phyloP scores from a whole-genome alignment of 352 stramenopile genomes.

The Bremia lactucae region DNA sequence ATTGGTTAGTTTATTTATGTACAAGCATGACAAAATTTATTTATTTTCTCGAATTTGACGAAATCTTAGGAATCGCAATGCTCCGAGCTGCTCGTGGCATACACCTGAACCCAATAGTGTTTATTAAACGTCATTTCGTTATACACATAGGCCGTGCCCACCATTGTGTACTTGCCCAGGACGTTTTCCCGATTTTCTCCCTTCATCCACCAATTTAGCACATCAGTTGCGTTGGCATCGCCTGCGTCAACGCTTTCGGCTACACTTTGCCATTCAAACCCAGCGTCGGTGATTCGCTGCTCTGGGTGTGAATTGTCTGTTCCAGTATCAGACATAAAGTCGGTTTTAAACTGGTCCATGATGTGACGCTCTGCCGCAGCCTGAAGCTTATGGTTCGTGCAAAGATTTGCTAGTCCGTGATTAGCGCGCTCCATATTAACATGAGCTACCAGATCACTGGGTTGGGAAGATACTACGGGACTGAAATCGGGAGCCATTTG shows the following conservation, averaged over 20 bases:
- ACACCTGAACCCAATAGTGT: conserved; percentile 49
- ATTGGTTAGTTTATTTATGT: no score
- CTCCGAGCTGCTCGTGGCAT: conserved; percentile 21
- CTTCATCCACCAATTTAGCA: conserved; percentile 27
- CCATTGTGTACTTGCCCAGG: conserved; percentile 23
- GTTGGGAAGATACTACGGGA: neutral
- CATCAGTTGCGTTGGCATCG: conserved; percentile 9
- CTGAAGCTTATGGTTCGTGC: conserved; percentile 22
- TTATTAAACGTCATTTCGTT: conserved; percentile 18
- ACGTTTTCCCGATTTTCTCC: conserved; percentile 10
- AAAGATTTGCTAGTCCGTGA: conserved; percentile 16
- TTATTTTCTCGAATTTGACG: no score
- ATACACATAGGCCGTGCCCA: conserved; percentile 23
- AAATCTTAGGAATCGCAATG: conserved; percentile 4
- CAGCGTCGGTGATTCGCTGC: conserved; percentile 8
- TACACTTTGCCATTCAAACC: conserved; percentile 34
- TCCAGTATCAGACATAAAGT: conserved; percentile 22
- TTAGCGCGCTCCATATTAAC: conserved; percentile 32
- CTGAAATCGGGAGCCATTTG: conserved; percentile 6
- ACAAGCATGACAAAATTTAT: no score
- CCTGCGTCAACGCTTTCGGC: conserved; percentile 22
- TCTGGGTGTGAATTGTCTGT: conserved; percentile 23
- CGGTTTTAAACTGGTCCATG: conserved; percentile 19
- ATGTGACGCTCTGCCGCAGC: conserved; percentile 8
- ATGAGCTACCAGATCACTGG: conserved; percentile 18